Evolutionary conservation across 495 filamentous ascomycete genomes (phyloP).

Genomic region (Aspergillus haitiensis): DNA sequence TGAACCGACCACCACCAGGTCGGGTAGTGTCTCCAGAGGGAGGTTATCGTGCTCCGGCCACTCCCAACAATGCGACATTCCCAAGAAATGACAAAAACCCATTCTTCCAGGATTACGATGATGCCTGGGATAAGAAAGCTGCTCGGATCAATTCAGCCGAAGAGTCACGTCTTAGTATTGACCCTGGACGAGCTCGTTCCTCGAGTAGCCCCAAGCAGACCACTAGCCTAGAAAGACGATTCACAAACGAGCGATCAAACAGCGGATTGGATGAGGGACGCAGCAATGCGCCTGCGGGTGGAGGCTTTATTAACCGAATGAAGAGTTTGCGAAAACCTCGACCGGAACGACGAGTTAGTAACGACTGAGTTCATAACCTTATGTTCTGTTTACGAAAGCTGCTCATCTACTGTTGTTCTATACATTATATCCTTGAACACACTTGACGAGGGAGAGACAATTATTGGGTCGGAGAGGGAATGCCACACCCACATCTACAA

Average conservation of each 20-base stretch:
- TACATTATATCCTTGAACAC: neutral
- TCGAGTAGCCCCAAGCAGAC: slow-evolving; percentile 62
- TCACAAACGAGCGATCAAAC: slow-evolving; percentile 63
- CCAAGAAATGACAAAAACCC: slow-evolving; percentile 66
- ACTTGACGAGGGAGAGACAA: neutral
- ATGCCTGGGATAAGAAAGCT: slow-evolving; percentile 69
- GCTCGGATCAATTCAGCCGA: slow-evolving; percentile 58
- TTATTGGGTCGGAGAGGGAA: neutral
- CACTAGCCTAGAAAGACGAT: slow-evolving; percentile 61
- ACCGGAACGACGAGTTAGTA: slow-evolving; percentile 45
- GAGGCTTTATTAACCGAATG: slow-evolving; percentile 80
- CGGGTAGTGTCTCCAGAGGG: slow-evolving; percentile 54
- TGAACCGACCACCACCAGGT: slow-evolving; percentile 52
- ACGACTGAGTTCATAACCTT: slow-evolving; percentile 25
- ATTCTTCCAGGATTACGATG: slow-evolving; percentile 83
- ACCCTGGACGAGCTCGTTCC: slow-evolving; percentile 48
- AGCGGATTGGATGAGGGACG: slow-evolving; percentile 40
- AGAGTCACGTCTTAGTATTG: slow-evolving; percentile 29
- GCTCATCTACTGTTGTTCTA: neutral
- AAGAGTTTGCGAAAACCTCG: slow-evolving; percentile 73
- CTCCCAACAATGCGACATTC: slow-evolving; percentile 36
- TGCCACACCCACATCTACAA: neutral
- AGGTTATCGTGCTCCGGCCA: slow-evolving; percentile 38
- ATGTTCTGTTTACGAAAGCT: neutral
- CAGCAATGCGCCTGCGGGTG: slow-evolving; percentile 47